Base-by-base conservation (phyloP, 2,329 filamentous ascomycete species). In the Allantophomopsis lycopodina region DNA sequence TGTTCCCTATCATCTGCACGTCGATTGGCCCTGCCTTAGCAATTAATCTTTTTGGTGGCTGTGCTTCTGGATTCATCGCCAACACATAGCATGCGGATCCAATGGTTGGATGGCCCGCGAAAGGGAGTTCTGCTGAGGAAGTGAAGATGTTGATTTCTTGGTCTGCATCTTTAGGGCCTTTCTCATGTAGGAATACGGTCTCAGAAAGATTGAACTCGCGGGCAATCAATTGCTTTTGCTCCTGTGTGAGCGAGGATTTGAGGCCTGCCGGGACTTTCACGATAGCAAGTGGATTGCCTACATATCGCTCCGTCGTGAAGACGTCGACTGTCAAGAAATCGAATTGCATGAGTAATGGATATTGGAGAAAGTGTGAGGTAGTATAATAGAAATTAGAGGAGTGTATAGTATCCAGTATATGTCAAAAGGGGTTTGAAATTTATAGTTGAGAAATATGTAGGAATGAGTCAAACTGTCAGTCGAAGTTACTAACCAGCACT, bases 161-260 rank as follows among this genome's bases (percentile, higher is more conserved):
- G 36, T 60, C 59, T 34, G 41, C 35, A 16, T 54, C 47, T 36
- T 55, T 45, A 37, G 46, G 48, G 6, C 14, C 14, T 18, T 17
- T 30, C 35, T 68, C 64, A 57, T 78, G 70, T 28, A 79, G 56
- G 50, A 79, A 79, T 36, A 76, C 70, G 0, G 74, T 79, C 55
- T 78, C 74, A 38, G 71, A 75, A 49, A 75, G 68, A 55, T 75
- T 76, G 60, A 79, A 79, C 55, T 80, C 76, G 41, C 63, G 60
- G 34, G 75, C 73, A 44, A 79, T 69, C 44, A 57, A 51, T 50
- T 76, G 72, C 51, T 79, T 79, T 50, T 68, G 63, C 2, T 59
- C 53, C 48, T 72, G 66, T 2, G 63, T 62, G 16, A 76, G 58
- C 12, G 50, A 48, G n/a, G 56, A 48, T 7, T 56, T 55, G 17